Evolutionary conservation across 805 yeast genomes (phyloP), one percentile per base, ranked within the genome.

Genomic region (Metschnikowia gruessii): DNA sequence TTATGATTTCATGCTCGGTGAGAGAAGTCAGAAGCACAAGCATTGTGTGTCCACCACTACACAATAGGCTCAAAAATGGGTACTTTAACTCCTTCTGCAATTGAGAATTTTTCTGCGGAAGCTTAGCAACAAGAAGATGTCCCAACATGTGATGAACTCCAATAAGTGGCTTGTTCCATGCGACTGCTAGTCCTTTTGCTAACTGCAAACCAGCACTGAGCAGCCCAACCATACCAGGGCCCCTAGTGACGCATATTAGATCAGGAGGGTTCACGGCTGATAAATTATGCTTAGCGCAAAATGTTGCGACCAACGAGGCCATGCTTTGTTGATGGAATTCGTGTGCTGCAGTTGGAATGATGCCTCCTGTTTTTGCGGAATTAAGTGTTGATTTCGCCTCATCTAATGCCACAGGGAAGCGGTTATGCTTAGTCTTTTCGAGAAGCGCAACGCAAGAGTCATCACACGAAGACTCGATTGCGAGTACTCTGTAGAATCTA

Each of bases 81-180:
- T 70, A 85, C 15, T 60, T 43, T 11, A 47, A 40, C 15, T 49
- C 42, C 13, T 19, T 28, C 3, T 28, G 37, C 12, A 17, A 24
- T 11, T 19, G 28, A 15, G 42, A 28, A 6, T 33, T n/a, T 18
- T 43, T 29, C 41, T 62, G 60, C 3, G 69, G 63, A 30, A 72
- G 55, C 16, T 55, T 59, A 0, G 74, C 63, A 0, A 87, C 73
- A 24, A 94, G 63, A 4, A 94, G 68, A 67, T 94, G 99, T 0
- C 96, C 99, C 40, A 92, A 71, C 99, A 94, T 92, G 59, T 94
- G 99, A 62, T 94, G 95, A 0, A 92, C 96, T 0, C 97, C 98
- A 1, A 94, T 70, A 16, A 88, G 58, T 0, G 97, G 97, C 6
- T 71, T 76, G 12, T 76, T 63, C 85, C 89, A 85, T 0, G 91